Base-by-base conservation (phyloP, 129 eudicot species). In the Pittosporum tobira region DNA sequence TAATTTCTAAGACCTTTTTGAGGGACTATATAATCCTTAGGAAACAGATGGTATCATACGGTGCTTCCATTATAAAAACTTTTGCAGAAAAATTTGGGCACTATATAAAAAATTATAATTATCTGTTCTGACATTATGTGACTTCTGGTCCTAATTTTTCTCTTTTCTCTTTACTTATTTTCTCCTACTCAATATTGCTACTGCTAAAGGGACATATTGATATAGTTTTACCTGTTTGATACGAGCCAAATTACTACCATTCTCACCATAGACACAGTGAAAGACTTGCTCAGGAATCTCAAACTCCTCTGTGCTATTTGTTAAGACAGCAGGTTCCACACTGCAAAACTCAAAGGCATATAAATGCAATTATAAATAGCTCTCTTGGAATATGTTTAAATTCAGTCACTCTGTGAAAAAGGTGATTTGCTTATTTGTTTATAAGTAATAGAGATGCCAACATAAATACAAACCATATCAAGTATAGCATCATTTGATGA, bases 241-340 rank as follows among this genome's bases (percentile, higher is more conserved):
- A 16, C 66, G 73, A 52, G 76, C 36, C 53, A 73, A 55, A 65
- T 73, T 78, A 66, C 63, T 55, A n/a, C 76, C 79, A 65, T 61
- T 40, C 25, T 73, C 76, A 29, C 79, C 83, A 69, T 68, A 78
- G 15, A 73, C 56, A 38, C 52, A 63, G 29, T 44, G 52, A 61
- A 73, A 26, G 2, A 23, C 42, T 23, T 64, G 45, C 24, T 53
- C 56, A 48, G 75, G 73, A 45, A 78, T 57, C 3, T 42, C 34
- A 52, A 78, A 38, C 58, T 63, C 79, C 44, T 69, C 65, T 3
- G 22, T 68, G 50, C 36, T 60, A 46, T 58, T 52, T 57, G 71
- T 38, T 44, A 24, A 68, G 54, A 28, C 56, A 69, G 44, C 12
- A 6, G 22, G 56, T 37, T 58, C 28, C 42, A 29, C 52, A 59